Percentiles rank a stretch among this genome's conserved stretches.
These are phyloP conservation scores for Ceratobasidium sp. DNA, from an alignment of 1,284 basidiomycete genomes.

Conservation along the genomic window DNA sequence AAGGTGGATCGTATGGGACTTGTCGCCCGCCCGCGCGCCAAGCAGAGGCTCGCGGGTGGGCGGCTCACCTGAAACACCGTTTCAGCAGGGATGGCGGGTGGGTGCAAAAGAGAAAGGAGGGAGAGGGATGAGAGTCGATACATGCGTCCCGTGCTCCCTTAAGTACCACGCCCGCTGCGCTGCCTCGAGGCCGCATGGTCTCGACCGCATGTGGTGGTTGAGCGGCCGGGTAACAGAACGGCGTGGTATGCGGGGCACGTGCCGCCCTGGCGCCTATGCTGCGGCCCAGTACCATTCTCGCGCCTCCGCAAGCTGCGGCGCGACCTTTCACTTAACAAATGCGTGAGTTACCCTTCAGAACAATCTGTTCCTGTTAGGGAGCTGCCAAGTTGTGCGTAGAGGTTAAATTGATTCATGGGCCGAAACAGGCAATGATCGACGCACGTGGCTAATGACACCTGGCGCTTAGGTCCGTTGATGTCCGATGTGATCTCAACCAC, in stretches of 20 bases:
- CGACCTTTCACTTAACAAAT: neutral
- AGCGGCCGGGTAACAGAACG: neutral
- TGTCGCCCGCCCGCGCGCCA: too few relatives aligned
- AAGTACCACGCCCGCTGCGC: neutral
- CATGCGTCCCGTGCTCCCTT: neutral
- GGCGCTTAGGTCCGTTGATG: neutral
- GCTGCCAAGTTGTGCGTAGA: neutral
- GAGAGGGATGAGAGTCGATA: too few relatives aligned
- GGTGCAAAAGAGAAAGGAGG: too few relatives aligned
- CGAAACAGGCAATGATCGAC: neutral
- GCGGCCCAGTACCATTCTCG: neutral
- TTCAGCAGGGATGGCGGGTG: too few relatives aligned
- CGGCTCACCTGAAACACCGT: too few relatives aligned
- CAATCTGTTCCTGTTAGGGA: too few relatives aligned
- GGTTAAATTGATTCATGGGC: neutral
- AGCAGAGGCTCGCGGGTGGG: too few relatives aligned
- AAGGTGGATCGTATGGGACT: too few relatives aligned
- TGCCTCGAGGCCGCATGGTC: neutral
- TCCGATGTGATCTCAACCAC: constrained; percentile 24
- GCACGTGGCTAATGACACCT: neutral
- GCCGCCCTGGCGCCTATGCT: neutral
- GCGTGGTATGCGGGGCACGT: neutral
- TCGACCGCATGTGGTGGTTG: neutral
- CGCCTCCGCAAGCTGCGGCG: constrained; percentile 8
- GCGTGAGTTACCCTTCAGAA: neutral